Evolutionary conservation across 352 stramenopile genomes (phyloP), one percentile per base, ranked within the genome.

Genomic region (Pythium vanterpoolii): DNA sequence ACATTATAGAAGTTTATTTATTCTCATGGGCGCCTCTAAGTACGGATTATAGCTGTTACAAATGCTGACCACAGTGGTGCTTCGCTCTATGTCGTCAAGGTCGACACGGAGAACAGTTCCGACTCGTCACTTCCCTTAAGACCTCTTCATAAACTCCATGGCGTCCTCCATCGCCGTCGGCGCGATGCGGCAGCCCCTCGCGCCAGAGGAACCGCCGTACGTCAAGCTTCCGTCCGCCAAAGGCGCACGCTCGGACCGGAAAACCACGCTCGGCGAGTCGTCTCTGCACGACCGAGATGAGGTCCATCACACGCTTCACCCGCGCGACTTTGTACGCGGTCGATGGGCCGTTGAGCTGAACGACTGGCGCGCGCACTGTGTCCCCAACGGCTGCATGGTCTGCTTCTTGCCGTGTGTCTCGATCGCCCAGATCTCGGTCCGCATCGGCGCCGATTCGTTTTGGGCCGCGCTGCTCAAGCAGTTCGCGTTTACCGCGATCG

Each of bases 371-470:
- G 39, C 74, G 26, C 73, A 77, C 46, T 57, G 68, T 40, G 53
- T 79, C 36, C 77, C 77, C 46, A 87, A 87, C 46, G 72, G 77
- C 58, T 66, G 71, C 34, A 78, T 85, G 73, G 71, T 77, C 28
- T 73, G 63, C 2, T 66, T 65, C 11, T 79, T 68, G 23, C 73
- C 74, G 2, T 87, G 74, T 46, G 72, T 86, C 44, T 68, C 75
- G 16, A 19, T 86, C 45, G 75, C 75, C 0, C 77, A 87, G 43
- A 72, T 86, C 49, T 72, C 69, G 0, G 61, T 67, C 4, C 73
- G 77, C 11, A 23, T 87, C 9, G 70, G 64, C 9, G 54, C 77
- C 23, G 64, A 58, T 10, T 68, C 65, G 8, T 85, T 74, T 62
- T 4, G 14, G 36, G 39, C 42, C 28, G 66, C 36, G 23, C 34